Evolutionary conservation across 306 rosid species (phyloP).

Genomic region (Aeschynomene evenia): DNA sequence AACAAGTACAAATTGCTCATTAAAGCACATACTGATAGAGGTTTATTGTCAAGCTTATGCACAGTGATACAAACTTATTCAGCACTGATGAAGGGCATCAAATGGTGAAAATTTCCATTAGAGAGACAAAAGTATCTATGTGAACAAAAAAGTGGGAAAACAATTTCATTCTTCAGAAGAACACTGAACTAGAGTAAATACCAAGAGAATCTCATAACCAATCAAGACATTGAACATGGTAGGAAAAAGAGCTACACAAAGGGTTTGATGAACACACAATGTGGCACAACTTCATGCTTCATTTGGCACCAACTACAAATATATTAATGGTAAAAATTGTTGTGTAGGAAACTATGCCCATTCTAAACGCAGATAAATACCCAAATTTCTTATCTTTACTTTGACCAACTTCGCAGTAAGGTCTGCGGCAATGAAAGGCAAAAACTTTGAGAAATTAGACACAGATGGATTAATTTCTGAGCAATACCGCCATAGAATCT

Average conservation of each 20-base stretch:
- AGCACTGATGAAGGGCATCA: not conserved
- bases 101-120: not conserved
- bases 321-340: not conserved
- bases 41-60: not conserved
- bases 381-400: conserved; percentile 8
- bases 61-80: not conserved
- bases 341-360: conserved; percentile 18
- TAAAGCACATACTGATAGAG: not conserved
- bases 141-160: not conserved
- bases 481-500: conserved; percentile 1
- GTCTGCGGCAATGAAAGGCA: not conserved
- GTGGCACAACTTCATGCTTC: conserved; percentile 23
- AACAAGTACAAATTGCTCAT: conserved; percentile 1
- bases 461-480: not conserved
- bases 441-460: not conserved
- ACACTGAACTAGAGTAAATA: conserved; percentile 17
- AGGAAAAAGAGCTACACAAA: conserved; percentile 9
- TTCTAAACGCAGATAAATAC: conserved; percentile 22
- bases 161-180: not conserved
- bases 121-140: not conserved
- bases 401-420: conserved; percentile 23
- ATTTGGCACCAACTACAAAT: conserved; percentile 12
- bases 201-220: conserved; percentile 1
- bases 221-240: conserved; percentile 3
- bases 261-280: conserved; percentile 36